Percentiles rank a stretch among this genome's conserved stretches.
These are phyloP conservation scores for Hymenoscyphus infarciens DNA, from an alignment of 2,329 filamentous ascomycete genomes.

Conservation along the genomic window DNA sequence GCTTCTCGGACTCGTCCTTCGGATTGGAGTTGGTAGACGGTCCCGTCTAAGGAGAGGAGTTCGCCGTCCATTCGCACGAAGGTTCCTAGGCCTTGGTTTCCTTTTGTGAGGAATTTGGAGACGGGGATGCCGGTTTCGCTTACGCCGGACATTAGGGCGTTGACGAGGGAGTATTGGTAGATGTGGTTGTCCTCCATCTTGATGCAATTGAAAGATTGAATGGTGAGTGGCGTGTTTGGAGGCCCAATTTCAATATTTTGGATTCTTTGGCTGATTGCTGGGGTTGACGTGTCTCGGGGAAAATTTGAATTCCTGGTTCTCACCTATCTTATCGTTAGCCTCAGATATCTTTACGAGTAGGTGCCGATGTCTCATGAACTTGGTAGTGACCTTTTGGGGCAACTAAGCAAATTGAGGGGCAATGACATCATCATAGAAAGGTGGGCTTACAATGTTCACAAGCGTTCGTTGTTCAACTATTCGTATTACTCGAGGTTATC, in stretches of 20 bases:
- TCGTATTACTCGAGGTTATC: not conserved
- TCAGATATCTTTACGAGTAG: too few relatives aligned
- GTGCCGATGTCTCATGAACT: too few relatives aligned
- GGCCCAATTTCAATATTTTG: not conserved
- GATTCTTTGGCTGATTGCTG: too few relatives aligned
- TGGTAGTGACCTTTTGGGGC: not conserved
- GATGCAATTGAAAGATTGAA: not conserved
- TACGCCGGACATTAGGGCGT: constrained; percentile 43
- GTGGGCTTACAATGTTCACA: not conserved
- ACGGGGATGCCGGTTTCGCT: constrained; percentile 45
- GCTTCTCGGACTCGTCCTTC: constrained; percentile 37
- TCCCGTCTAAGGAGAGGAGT: constrained; percentile 41
- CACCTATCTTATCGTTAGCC: too few relatives aligned
- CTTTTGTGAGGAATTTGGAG: constrained; percentile 43
- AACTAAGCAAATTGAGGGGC: not conserved
- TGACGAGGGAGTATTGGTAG: constrained; percentile 43
- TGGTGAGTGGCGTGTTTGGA: not conserved
- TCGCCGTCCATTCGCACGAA: constrained; percentile 44
- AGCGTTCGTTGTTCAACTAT: not conserved
- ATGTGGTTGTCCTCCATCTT: constrained; percentile 25
- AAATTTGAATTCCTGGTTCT: too few relatives aligned
- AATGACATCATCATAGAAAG: not conserved
- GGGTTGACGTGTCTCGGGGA: too few relatives aligned
- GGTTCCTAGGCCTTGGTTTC: constrained; percentile 48
- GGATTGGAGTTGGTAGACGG: constrained; percentile 41